A percentile compares a stretch with the other conserved stretches of the same genome.
These are phyloP conservation scores for Aspergillus carbonarius DNA, from an alignment of 2,329 filamentous ascomycete species.

Conservation along the genomic window DNA sequence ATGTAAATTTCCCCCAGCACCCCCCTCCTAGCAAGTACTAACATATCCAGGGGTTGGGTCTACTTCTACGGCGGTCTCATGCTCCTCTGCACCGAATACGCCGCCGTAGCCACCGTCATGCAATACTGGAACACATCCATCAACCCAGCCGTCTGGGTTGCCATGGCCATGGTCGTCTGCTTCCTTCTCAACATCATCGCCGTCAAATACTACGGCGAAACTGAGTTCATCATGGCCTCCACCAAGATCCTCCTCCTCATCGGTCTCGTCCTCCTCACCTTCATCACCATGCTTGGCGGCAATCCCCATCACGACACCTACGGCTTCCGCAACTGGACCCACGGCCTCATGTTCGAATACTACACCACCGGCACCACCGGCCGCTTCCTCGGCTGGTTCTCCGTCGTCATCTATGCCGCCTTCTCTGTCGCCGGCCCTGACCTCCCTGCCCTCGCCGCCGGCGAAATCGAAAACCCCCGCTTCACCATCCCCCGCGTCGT, in stretches of 20 bases:
- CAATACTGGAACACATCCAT: constrained; percentile 47
- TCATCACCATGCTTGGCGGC: constrained; percentile 77
- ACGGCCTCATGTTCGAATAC: constrained; percentile 65
- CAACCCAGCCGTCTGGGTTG: constrained; percentile 45
- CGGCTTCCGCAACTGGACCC: constrained; percentile 65
- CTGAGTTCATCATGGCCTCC: constrained; percentile 69
- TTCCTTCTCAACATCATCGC: constrained; percentile 66
- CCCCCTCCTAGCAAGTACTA: background rate
- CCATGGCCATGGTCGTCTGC: constrained; percentile 43
- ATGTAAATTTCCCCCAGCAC: constrained; percentile 22
- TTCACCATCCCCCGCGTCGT: constrained; percentile 69
- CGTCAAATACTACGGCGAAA: constrained; percentile 70
- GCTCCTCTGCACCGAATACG: constrained; percentile 50
- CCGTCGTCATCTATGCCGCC: constrained; percentile 67
- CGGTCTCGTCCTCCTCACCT: constrained; percentile 69
- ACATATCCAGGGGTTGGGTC: constrained; percentile 37
- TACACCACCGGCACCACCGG: constrained; percentile 65
- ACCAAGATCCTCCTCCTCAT: constrained; percentile 70
- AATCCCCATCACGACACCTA: constrained; percentile 69
- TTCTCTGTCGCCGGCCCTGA: constrained; percentile 65
- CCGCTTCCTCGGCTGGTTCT: constrained; percentile 68
- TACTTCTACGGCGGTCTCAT: constrained; percentile 49
- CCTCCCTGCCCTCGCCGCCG: constrained; percentile 59
- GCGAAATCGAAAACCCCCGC: constrained; percentile 68
- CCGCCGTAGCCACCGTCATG: constrained; percentile 46